A percentile compares a stretch with the other conserved stretches of the same genome.
Conservation (phyloP, 2,329 filamentous ascomycete species). For the Microcyclosporella mali region DNA sequence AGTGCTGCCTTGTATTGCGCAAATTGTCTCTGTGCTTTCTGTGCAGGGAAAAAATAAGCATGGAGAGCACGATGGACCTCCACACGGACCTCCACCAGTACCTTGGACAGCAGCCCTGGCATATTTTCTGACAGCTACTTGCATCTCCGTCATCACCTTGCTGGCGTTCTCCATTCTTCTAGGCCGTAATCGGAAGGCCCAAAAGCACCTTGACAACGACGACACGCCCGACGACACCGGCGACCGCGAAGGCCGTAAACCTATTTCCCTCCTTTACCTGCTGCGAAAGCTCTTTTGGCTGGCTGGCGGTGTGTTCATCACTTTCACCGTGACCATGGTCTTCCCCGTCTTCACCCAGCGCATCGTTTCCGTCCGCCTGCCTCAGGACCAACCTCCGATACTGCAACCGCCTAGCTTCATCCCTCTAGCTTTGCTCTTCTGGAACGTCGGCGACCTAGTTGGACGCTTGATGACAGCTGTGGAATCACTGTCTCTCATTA, state of each 20-base stretch:
- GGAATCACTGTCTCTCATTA: conserved; percentile 51
- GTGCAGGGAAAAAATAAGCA: conserved; percentile 35
- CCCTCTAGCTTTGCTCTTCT: conserved; percentile 81
- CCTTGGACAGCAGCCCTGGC: conserved; percentile 70
- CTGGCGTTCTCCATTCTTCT: conserved; percentile 69
- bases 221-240: conserved; percentile 3
- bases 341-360: conserved; percentile 80
- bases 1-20: conserved; percentile 78
- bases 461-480: conserved; percentile 65
- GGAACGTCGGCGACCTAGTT: conserved; percentile 81
- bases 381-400: conserved; percentile 48
- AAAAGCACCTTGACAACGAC: conserved; percentile 10
- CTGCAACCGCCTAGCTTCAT: conserved; percentile 75
- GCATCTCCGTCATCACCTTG: conserved; percentile 64
- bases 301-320: conserved; percentile 68
- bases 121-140: conserved; percentile 85
- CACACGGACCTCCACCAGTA: conserved; percentile 34
- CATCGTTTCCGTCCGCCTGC: conserved; percentile 38
- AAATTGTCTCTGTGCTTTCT: conserved; percentile 75
- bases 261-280: conserved; percentile 56
- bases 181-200: conserved; percentile 31
- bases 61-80: conserved; percentile 5
- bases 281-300: conserved; percentile 75
- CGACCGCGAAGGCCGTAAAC: conserved; percentile 10
- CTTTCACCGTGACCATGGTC: conserved; percentile 83